Evolutionary conservation across 192 early-diverging fungal genomes (phyloP).

Genomic region (Rhizoclosmatium globosum): DNA sequence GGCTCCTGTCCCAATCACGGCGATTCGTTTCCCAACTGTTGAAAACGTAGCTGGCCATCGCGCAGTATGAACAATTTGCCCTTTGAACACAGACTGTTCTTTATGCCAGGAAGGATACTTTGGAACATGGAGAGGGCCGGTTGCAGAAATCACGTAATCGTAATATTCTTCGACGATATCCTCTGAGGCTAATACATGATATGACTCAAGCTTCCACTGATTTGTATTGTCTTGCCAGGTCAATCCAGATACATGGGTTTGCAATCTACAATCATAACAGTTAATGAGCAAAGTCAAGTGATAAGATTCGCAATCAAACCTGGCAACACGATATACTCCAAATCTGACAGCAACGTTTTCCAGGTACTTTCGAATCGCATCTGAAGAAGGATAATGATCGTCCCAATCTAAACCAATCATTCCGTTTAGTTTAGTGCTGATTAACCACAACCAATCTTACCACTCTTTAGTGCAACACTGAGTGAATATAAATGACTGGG

Average conservation of each 20-base stretch:
- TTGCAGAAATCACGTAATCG: constrained; percentile 29
- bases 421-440: not conserved
- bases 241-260: not conserved
- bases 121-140: constrained; percentile 31
- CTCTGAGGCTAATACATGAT: not conserved
- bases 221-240: constrained; percentile 8
- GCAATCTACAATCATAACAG: not conserved
- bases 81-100: constrained; percentile 22
- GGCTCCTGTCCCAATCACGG: constrained; percentile 37
- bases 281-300: too few relatives aligned
- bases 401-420: constrained; percentile 16
- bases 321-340: not conserved
- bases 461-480: constrained; percentile 22
- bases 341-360: constrained; percentile 3
- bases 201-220: constrained; percentile 15
- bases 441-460: not conserved
- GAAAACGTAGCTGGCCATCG: not conserved
- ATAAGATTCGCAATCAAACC: not conserved
- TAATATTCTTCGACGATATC: not conserved
- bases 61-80: constrained; percentile 36
- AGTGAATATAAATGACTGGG: constrained; percentile 39
- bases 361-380: not conserved
- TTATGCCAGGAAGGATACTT: constrained; percentile 19
- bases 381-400: not conserved
- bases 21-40: constrained; percentile 28